These are phyloP conservation scores for Boletus rubroflammeus DNA, from an alignment of 768 basidiomycete species.

Conservation along the genomic window DNA sequence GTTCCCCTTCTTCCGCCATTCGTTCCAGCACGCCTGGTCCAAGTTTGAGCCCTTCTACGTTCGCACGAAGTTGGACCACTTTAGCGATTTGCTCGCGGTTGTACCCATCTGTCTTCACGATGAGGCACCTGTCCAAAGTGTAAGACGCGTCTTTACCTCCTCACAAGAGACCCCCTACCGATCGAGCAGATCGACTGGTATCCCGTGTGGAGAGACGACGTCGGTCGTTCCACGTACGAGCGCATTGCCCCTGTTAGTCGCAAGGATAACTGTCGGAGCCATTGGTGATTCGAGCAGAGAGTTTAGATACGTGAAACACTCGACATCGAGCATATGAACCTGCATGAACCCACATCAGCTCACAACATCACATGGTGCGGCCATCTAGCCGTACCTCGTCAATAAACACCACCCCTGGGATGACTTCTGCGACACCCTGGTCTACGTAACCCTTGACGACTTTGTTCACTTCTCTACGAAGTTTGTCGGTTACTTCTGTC, in stretches of 20 bases:
- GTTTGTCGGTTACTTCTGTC: conserved; percentile 96
- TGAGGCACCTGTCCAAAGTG: conserved; percentile 65
- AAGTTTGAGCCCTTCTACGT: conserved; percentile 80
- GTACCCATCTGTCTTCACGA: conserved; percentile 89
- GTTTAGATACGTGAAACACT: conserved; percentile 98
- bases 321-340: conserved; percentile 99
- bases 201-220: conserved; percentile 86
- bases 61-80: conserved; percentile 83
- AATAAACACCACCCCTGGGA: conserved; percentile 97
- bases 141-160: conserved; percentile 7
- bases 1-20: conserved; percentile 78
- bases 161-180: conserved; percentile 46
- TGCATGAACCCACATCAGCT: conserved; percentile 31
- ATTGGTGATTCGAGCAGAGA: conserved; percentile 92
- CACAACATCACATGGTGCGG: background rate
- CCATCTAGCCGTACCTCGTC: conserved; percentile 71
- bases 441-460: conserved; percentile 97
- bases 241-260: conserved; percentile 91
- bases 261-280: conserved; percentile 96
- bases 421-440: conserved; percentile 96
- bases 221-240: conserved; percentile 93
- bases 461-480: conserved; percentile 93
- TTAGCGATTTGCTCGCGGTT: conserved; percentile 78
- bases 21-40: conserved; percentile 73
- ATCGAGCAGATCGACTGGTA: conserved; percentile 92